Base-by-base conservation (phyloP, 176 grass and related monocot species). In the Triticum urartu region DNA sequence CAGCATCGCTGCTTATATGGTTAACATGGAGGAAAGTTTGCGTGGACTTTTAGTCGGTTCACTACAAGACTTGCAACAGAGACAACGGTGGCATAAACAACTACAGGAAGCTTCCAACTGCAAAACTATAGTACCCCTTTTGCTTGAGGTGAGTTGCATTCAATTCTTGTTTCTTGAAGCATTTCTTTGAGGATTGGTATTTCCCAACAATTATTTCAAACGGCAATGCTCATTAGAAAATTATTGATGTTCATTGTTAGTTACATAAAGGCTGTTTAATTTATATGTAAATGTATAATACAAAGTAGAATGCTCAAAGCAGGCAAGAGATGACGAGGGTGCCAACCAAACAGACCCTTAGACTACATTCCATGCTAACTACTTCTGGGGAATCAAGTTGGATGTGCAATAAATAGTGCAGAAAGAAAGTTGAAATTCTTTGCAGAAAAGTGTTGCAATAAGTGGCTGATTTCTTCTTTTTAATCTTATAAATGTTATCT, bases 1-100 rank as follows among this genome's bases (percentile, higher is more conserved):
- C 66, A 86, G 87, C 56, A 89, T 99, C 75, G 82, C 81, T 80
- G 84, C 90, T 84, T 91, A 96, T 92, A 74, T 99, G 39, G 89
- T 87, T 42, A 93, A 92, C 90, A 99, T 99, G 90, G 97, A 99
- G 92, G 92, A 96, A 84, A 91, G 90, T 91, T 90, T 99, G 88
- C 73, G 28, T 78, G 97, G 92, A 36, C 89, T 99, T 48, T 79
- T 93, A 88, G 89, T 83, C 64, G 92, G 97, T 79, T 59, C 88
- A 13, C 86, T 99, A 56, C 72, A 90, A 83, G 89, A 97, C 72
- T 52, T 25, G 12, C 47, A 99, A 35, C 93, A 88, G 76, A 94
- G 81, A 81, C 24, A 87, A 75, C 86, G 67, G 24, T 99, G 97
- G 97, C 87, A 62, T 75, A 87, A 91, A 79, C 78, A 91, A 86